phyloP scores from a whole-genome alignment of 2,329 filamentous ascomycete species.

The Penicillium polonicum region DNA sequence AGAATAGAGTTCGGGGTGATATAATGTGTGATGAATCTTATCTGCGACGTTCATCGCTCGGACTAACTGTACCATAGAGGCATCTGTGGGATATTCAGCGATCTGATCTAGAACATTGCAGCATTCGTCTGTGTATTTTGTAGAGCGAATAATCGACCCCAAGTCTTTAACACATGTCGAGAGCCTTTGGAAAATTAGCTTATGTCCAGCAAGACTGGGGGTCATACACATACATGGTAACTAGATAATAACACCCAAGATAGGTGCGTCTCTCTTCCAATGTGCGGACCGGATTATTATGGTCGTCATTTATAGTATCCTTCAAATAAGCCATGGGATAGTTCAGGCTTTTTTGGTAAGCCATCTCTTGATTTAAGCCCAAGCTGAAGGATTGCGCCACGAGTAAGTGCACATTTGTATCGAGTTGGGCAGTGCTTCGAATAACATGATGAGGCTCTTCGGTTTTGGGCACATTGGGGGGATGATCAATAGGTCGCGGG shows the following conservation, averaged over 20 bases:
- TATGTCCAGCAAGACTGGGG: neutral
- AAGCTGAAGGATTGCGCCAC: conserved; percentile 51
- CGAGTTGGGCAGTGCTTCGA: conserved; percentile 44
- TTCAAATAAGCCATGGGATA: conserved; percentile 13
- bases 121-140: conserved; percentile 54
- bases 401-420: conserved; percentile 52
- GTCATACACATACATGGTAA: conserved; percentile 48
- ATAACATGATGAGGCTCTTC: conserved; percentile 8
- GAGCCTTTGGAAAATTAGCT: conserved; percentile 10
- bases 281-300: conserved; percentile 40
- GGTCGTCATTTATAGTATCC: conserved; percentile 14
- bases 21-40: conserved; percentile 43
- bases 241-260: conserved; percentile 56
- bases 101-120: conserved; percentile 47
- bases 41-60: conserved; percentile 53
- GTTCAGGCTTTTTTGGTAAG: conserved; percentile 10
- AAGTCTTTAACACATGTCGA: conserved; percentile 42
- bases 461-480: neutral
- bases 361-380: conserved; percentile 38
- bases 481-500: neutral
- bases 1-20: conserved; percentile 19
- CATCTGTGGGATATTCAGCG: conserved; percentile 51
- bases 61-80: conserved; percentile 49
- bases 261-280: conserved; percentile 56
- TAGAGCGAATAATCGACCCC: conserved; percentile 54